Base-by-base conservation (phyloP, 352 stramenopile species). In the Saprolegnia diclina region DNA sequence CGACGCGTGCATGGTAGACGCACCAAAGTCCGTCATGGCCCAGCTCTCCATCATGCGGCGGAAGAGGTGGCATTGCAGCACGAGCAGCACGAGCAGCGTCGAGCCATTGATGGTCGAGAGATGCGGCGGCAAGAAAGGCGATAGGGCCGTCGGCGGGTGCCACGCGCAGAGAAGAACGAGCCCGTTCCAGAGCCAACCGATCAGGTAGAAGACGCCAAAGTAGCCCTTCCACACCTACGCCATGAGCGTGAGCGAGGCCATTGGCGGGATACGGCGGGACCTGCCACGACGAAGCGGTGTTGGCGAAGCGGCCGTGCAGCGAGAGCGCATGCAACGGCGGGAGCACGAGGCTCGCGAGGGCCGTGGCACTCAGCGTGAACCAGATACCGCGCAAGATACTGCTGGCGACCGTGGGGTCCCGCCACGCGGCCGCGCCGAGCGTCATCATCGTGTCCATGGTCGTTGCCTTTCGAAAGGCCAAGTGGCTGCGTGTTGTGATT, bases 31-130 rank as follows among this genome's bases (percentile, higher is more conserved):
- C 3, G 63, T 69, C 6, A 69, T 62, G 38, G 63, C 45, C 24
- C 32, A 29, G 46, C 63, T 69, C 42, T 69, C 63, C 63, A 69
- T 57, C 63, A 62, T 69, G 21, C 63, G 45, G 38, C 63, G 63
- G 22, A 69, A 69, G 18, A 69, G 38, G 32, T 69, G 63, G 53
- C 63, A 69, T 48, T 69, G 19, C 45, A 61, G 53, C n/a, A 45
- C 53, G 11, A 67, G 7, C 0, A 67, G 32, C 35, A 14, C 14
- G 40, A 67, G 22, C 13, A 54, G n/a, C 26, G 48, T 67, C 26
- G 61, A 16, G 26, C 24, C 24, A 35, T 22, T 4, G 24, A 42
- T 24, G 3, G 11, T 11, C 13, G 52, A 54, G 24, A 54, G n/a
- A 54, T 29, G 22, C 11, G 22, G 22, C 35, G 62, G 35, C 56